phyloP scores from a whole-genome alignment of 257 asterid genomes.

The Capsicum baccatum region DNA sequence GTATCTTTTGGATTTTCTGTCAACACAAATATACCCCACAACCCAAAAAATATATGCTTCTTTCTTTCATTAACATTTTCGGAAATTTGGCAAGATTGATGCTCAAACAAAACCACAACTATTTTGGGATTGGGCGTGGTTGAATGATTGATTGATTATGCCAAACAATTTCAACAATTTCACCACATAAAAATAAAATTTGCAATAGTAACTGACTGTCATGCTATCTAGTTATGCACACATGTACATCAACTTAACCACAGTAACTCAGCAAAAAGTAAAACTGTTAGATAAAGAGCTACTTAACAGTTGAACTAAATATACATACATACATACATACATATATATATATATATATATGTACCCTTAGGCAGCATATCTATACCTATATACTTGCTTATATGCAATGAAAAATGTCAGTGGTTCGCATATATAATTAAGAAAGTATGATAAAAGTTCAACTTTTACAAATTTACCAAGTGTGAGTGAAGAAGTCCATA shows the following conservation, averaged over 20 bases:
- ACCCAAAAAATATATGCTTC: neutral
- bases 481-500: conserved; percentile 41
- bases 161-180: conserved; percentile 14
- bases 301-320: neutral
- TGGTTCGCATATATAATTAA: neutral
- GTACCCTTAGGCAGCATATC: conserved; percentile 6
- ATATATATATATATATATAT: too few relatives aligned
- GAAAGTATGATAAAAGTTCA: neutral
- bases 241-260: neutral
- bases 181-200: neutral
- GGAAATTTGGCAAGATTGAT: conserved; percentile 18
- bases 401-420: neutral
- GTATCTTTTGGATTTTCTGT: neutral
- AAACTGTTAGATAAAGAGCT: neutral
- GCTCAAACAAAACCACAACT: conserved; percentile 21
- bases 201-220: neutral
- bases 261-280: neutral
- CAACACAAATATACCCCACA: conserved; percentile 21
- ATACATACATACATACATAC: neutral
- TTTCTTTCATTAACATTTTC: neutral
- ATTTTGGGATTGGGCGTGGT: conserved; percentile 18
- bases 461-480: conserved; percentile 20
- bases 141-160: neutral
- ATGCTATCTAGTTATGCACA: conserved; percentile 27
- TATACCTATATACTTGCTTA: conserved; percentile 17